Conservation (phyloP, 1,139 yeast genomes). For the Magnusiomyces fungicola region DNA sequence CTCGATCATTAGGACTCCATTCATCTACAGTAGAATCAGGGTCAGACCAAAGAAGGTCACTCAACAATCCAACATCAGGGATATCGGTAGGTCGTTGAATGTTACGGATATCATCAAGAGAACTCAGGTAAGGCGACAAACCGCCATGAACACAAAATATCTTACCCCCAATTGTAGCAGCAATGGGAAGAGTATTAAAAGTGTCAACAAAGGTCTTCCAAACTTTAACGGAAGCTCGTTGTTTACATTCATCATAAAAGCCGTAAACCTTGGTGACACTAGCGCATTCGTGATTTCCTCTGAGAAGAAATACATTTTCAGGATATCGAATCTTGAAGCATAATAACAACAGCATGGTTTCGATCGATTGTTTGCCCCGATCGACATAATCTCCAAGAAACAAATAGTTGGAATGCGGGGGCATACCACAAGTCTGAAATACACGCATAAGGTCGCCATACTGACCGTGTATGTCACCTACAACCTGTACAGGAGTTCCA, state of each 20-base stretch:
- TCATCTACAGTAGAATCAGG: conserved; percentile 60
- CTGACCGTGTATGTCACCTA: conserved; percentile 86
- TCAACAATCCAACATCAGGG: conserved; percentile 73
- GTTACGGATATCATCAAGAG: conserved; percentile 58
- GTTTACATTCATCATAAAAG: conserved; percentile 80
- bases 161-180: conserved; percentile 78
- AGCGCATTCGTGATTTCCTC: conserved; percentile 86
- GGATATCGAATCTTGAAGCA: conserved; percentile 78
- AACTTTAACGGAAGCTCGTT: conserved; percentile 55
- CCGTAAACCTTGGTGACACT: conserved; percentile 80
- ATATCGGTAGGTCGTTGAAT: conserved; percentile 81
- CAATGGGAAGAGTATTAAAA: conserved; percentile 78
- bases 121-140: conserved; percentile 63
- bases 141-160: conserved; percentile 91
- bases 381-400: conserved; percentile 85
- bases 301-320: conserved; percentile 70
- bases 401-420: conserved; percentile 70
- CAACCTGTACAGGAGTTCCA: conserved; percentile 79
- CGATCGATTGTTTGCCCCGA: conserved; percentile 76
- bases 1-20: conserved; percentile 83
- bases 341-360: conserved; percentile 62
- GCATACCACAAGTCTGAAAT: conserved; percentile 70
- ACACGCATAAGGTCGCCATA: conserved; percentile 67
- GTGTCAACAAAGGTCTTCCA: conserved; percentile 80
- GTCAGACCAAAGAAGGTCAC: conserved; percentile 84